A percentile compares a stretch with the other conserved stretches of the same genome.
Conservation (phyloP, 2,329 filamentous ascomycete species). For the Albifimbria verrucaria region DNA sequence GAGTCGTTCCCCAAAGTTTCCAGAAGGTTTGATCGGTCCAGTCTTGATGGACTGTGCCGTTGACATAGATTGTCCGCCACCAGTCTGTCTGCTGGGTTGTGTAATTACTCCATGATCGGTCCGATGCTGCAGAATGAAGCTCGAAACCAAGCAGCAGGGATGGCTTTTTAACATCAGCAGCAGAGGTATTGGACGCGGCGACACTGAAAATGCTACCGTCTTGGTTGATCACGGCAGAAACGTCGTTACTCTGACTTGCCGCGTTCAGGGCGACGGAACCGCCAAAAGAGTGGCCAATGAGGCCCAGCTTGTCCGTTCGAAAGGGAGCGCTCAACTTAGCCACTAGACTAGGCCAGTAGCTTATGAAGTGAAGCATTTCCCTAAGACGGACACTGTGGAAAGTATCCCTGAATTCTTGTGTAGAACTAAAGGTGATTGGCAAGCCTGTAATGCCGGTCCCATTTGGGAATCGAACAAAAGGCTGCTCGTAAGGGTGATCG, state of each 20-base stretch:
- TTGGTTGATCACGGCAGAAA: slow-evolving; percentile 17
- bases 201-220: slow-evolving; percentile 11
- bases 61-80: slow-evolving; percentile 12
- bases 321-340: slow-evolving; percentile 11
- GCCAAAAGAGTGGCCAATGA: slow-evolving; percentile 18
- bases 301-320: slow-evolving; percentile 12
- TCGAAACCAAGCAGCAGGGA: slow-evolving; percentile 16
- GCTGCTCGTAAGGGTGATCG: slow-evolving; percentile 25
- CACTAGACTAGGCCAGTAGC: slow-evolving; percentile 12
- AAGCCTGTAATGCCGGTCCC: slow-evolving; percentile 20
- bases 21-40: slow-evolving; percentile 10
- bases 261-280: slow-evolving; percentile 16
- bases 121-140: slow-evolving; percentile 10
- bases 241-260: slow-evolving; percentile 6
- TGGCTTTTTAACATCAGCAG: slow-evolving; percentile 16
- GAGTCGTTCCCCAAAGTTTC: slow-evolving; percentile 12
- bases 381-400: slow-evolving; percentile 15
- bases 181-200: slow-evolving; percentile 5
- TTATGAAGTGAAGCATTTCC: slow-evolving; percentile 16
- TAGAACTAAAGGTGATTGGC: slow-evolving; percentile 5
- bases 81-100: slow-evolving; percentile 10
- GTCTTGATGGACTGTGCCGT: slow-evolving; percentile 10
- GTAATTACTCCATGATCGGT: slow-evolving; percentile 9
- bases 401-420: not conserved
- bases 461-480: slow-evolving; percentile 22